Conservation (phyloP, 441 rosid species). For the Sinapis alba region DNA sequence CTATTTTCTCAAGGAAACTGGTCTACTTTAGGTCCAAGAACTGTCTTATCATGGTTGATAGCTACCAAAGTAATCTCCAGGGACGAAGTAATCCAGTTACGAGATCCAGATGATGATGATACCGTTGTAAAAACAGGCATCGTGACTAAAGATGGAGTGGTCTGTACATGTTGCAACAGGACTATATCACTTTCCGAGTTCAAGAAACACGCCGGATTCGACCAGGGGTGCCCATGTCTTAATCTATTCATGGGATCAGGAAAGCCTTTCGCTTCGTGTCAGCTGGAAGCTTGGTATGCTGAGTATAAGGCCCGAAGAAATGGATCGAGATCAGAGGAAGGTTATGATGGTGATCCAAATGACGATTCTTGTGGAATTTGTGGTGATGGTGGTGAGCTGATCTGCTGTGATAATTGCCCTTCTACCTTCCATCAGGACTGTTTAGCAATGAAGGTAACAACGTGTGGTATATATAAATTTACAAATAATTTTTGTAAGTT, state of each 20-base stretch:
- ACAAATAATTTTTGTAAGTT: neutral
- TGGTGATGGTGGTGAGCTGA: conserved; percentile 91
- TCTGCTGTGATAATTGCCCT: conserved; percentile 97
- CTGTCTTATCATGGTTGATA: conserved; percentile 84
- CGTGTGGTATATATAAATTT: conserved; percentile 23
- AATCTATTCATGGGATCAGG: conserved; percentile 92
- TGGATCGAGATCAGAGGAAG: conserved; percentile 49
- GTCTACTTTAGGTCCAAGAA: conserved; percentile 59
- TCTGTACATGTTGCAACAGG: conserved; percentile 75
- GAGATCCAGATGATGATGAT: conserved; percentile 63
- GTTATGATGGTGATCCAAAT: conserved; percentile 74
- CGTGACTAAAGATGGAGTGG: conserved; percentile 73
- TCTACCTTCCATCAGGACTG: conserved; percentile 88
- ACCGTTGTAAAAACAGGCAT: conserved; percentile 75
- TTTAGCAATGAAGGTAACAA: conserved; percentile 77
- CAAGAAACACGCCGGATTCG: conserved; percentile 84
- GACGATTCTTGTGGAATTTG: conserved; percentile 97
- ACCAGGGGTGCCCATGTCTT: conserved; percentile 70
- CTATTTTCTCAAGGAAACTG: conserved; percentile 47
- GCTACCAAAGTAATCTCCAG: conserved; percentile 56
- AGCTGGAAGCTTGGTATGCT: conserved; percentile 91
- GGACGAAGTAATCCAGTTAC: conserved; percentile 77
- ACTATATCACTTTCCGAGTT: conserved; percentile 73
- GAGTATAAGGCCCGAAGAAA: conserved; percentile 78
- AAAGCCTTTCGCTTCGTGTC: conserved; percentile 70